Base-by-base conservation (phyloP, 2,329 filamentous ascomycete species). In the Exophiala alcalophila region DNA sequence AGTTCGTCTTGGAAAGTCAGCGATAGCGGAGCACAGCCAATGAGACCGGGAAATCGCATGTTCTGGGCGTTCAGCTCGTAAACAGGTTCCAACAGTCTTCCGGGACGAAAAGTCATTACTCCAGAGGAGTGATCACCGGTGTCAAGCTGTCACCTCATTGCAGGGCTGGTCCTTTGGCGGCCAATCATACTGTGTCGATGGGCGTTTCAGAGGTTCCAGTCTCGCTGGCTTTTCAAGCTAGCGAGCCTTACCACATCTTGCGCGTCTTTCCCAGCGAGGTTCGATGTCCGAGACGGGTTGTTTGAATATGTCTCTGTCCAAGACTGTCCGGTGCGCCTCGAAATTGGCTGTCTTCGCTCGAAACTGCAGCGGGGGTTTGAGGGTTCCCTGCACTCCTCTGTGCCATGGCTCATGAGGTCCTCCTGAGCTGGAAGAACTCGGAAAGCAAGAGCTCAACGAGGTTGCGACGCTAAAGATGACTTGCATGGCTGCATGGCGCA, bases 401-500 rank as follows among this genome's bases (percentile, higher is more conserved):
- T n/a, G n/a, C n/a, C n/a, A n/a, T n/a, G n/a, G n/a, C n/a, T n/a
- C n/a, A n/a, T n/a, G n/a, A n/a, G n/a, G n/a, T n/a, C n/a, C n/a
- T n/a, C n/a, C n/a, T n/a, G n/a, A n/a, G n/a, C n/a, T n/a, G n/a
- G n/a, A n/a, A n/a, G n/a, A n/a, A n/a, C n/a, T n/a, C n/a, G 24
- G 28, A 34, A 23, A 26, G 30, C 9, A 39, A 32, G 27, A 34
- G 27, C 25, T 23, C 24, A 36, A 28, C 27, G 32, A 24, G 28
- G 24, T 35, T 33, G 19, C 25, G 23, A 21, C 43, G 37, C 48
- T 50, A 47, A 40, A 33, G 32, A 52, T 52, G 49, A 49, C 49
- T 52, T 40, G 49, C 49, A 52, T 36, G 7, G 45, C 24, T 49
- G 49, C 49, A 49, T 49, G 49, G 49, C 49, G 45, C 49, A 52